Percentiles rank a stretch among this genome's conserved stretches.
Conservation (phyloP, 1,139 yeast genomes). For the Blastobotrys aristatus region DNA sequence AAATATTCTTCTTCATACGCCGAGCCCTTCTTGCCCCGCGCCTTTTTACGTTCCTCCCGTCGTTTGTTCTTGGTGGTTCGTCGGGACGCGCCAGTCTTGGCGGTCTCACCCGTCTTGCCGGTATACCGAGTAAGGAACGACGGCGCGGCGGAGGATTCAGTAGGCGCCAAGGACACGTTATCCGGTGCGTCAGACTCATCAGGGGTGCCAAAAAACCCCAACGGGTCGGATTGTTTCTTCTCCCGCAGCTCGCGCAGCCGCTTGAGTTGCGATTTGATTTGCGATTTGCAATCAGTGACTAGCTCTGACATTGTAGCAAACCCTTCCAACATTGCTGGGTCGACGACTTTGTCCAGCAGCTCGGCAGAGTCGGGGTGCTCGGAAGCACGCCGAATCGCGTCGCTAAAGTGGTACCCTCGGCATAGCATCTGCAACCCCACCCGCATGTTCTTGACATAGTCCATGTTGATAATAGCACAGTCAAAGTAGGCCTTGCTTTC, state of each 20-base stretch:
- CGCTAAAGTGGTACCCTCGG: constrained; percentile 68
- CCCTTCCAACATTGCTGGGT: constrained; percentile 75
- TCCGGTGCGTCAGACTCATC: constrained; percentile 74
- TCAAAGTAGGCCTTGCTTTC: constrained; percentile 73
- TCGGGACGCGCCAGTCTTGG: constrained; percentile 93
- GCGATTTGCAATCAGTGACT: constrained; percentile 85
- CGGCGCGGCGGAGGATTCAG: constrained; percentile 88
- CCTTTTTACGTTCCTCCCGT: constrained; percentile 92
- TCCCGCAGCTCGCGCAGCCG: constrained; percentile 79
- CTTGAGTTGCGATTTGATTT: constrained; percentile 72
- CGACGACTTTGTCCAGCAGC: constrained; percentile 55
- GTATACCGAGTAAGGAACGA: constrained; percentile 94
- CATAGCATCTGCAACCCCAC: constrained; percentile 67
- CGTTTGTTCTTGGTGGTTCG: constrained; percentile 86
- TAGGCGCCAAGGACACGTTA: constrained; percentile 90
- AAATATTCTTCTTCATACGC: constrained; percentile 95
- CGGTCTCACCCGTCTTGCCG: constrained; percentile 93
- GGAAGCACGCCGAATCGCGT: constrained; percentile 64
- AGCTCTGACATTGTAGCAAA: constrained; percentile 84
- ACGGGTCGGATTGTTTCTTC: constrained; percentile 80
- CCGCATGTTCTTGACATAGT: constrained; percentile 54
- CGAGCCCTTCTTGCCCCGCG: constrained; percentile 96
- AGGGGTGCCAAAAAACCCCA: constrained; percentile 55
- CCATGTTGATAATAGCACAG: constrained; percentile 74
- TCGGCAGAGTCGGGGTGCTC: constrained; percentile 27